These are phyloP conservation scores for Wallemia hederae DNA, from an alignment of 1,284 basidiomycete genomes.

Conservation along the genomic window DNA sequence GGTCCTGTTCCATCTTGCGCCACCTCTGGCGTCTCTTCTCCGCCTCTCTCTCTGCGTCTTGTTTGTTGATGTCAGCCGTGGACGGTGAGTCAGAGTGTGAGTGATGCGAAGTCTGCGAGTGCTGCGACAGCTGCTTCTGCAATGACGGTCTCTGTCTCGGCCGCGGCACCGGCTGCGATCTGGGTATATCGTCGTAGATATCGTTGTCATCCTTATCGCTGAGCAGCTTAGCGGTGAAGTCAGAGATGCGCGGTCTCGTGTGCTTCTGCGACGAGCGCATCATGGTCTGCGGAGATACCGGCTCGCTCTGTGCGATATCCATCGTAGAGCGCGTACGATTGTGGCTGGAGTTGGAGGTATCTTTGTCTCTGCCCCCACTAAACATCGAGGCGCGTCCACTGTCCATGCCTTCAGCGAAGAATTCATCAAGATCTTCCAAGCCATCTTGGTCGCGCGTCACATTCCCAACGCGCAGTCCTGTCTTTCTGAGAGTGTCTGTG, in stretches of 20 bases:
- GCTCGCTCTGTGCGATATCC: conserved; percentile 8
- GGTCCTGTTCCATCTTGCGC: conserved; percentile 8
- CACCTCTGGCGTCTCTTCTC: conserved; percentile 7
- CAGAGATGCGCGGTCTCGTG: conserved; percentile 6
- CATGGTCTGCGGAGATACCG: conserved; percentile 4
- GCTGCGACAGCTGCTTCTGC: too few relatives aligned
- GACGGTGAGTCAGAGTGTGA: too few relatives aligned
- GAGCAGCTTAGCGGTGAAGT: conserved; percentile 6
- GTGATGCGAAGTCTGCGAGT: too few relatives aligned
- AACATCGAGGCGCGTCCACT: too few relatives aligned
- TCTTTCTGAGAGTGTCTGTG: conserved; percentile 6
- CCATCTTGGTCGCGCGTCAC: conserved; percentile 34
- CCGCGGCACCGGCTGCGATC: conserved; percentile 7
- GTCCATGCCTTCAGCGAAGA: conserved; percentile 20
- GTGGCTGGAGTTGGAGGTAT: conserved; percentile 1
- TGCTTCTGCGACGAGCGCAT: conserved; percentile 9
- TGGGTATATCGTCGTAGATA: conserved; percentile 2
- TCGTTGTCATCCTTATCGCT: conserved; percentile 8
- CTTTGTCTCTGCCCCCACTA: conserved; percentile 4
- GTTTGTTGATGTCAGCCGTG: too few relatives aligned
- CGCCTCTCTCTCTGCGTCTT: conserved; percentile 12
- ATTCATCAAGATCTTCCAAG: conserved; percentile 47
- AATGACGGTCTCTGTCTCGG: too few relatives aligned
- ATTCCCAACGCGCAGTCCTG: conserved; percentile 10
- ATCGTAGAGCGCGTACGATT: conserved; percentile 3